Base-by-base conservation (phyloP, 2,329 filamentous ascomycete species). In the Aspergillus floridensis region DNA sequence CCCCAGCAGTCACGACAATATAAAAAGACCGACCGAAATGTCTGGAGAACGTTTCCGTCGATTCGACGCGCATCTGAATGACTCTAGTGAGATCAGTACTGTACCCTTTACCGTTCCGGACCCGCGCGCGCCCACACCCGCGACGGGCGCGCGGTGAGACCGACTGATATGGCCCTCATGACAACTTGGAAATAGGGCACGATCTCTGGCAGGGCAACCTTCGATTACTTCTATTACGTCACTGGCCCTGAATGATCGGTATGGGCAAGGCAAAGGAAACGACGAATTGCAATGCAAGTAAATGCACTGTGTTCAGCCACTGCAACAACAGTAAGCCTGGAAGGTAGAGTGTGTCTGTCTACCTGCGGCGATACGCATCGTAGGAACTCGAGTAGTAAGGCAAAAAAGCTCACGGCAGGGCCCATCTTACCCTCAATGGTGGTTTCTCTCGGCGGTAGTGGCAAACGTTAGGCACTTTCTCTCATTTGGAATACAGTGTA, bases 341-440 rank as follows among this genome's bases (percentile, higher is more conserved):
- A 29, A 16, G 32, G 2, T 16, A 16, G 32, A 35, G 16, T 44
- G 38, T 29, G 16, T 46, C 22, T 8, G 22, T 31, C 38, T 32
- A n/a, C 21, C 38, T 54, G 41, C 26, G 48, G 52, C 38, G 6
- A 26, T 47, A 54, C 52, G 52, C 52, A 26, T 54, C 19, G 41
- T 54, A 48, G 52, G 35, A 54, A 54, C 41, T 48, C 41, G 38
- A 38, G 12, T 14, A 21, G 52, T 35, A 48, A 54, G 44, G 41
- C 16, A 8, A 44, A 44, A 19, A 44, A 19, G 38, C 38, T 19
- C 38, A 44, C 38, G 38, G 38, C 52, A 54, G 41, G 52, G 52
- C 52, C 52, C n/a, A 26, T 31, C 47, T 54, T 29, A 29, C 41
- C 41, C 29, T 7, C 7, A 41, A 31, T 47, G 24, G 52, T 46